Conservation (phyloP, 2,329 filamentous ascomycete genomes). For the Nemania sp. region DNA sequence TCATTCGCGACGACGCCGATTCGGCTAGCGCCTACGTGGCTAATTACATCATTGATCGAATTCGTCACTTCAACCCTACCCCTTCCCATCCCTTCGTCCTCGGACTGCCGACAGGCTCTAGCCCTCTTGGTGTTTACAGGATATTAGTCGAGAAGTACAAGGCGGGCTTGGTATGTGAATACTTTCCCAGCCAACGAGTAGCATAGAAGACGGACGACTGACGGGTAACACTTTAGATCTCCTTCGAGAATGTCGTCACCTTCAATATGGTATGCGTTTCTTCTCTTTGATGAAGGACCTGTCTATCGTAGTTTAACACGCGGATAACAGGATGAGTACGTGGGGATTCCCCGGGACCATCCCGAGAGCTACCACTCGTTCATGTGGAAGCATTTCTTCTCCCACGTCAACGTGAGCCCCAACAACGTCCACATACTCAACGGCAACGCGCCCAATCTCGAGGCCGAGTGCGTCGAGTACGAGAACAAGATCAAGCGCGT, state of each 20-base stretch:
- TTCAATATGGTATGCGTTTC: constrained; percentile 77
- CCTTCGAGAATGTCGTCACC: constrained; percentile 85
- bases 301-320: constrained; percentile 14
- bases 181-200: neutral
- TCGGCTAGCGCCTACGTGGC: constrained; percentile 76
- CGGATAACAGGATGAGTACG: constrained; percentile 73
- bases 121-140: constrained; percentile 77
- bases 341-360: constrained; percentile 80
- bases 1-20: constrained; percentile 74
- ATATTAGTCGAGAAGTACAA: constrained; percentile 74
- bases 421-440: constrained; percentile 84
- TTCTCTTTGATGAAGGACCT: neutral
- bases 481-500: constrained; percentile 75
- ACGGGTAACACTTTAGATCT: constrained; percentile 60
- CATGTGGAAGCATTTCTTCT: constrained; percentile 94
- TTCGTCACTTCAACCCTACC: constrained; percentile 76
- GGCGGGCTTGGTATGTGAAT: constrained; percentile 57
- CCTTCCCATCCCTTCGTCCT: constrained; percentile 77
- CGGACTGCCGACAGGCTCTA: constrained; percentile 82
- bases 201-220: constrained; percentile 17
- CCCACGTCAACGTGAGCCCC: constrained; percentile 78
- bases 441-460: constrained; percentile 76
- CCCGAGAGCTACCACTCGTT: constrained; percentile 88
- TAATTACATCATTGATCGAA: constrained; percentile 81
- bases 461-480: constrained; percentile 77